Conservation (phyloP, 306 rosid genomes). For the Fragaria nilgerrensis region DNA sequence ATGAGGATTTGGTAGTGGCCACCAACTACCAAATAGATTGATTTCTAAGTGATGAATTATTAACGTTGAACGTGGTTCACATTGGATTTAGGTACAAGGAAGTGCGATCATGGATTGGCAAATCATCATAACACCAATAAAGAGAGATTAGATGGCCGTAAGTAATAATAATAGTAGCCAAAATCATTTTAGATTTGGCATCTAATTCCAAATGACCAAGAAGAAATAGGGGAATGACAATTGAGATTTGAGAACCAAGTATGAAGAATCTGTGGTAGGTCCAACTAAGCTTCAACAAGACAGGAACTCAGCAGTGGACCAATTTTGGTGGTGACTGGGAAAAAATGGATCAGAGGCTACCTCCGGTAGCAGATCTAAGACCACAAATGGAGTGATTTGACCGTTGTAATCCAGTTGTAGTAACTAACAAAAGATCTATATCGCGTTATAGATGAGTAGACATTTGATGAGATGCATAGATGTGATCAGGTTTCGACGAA, state of each 20-base stretch:
- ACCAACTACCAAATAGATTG: background rate
- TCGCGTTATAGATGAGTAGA: background rate
- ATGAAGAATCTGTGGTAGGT: constrained; percentile 9
- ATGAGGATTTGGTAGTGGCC: background rate
- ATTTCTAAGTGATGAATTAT: background rate
- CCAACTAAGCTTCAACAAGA: background rate
- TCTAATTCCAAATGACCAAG: background rate
- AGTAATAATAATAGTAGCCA: background rate
- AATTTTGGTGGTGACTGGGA: background rate
- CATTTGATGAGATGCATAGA: background rate
- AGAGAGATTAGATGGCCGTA: background rate
- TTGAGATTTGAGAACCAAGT: background rate
- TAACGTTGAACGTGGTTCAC: background rate
- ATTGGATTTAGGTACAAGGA: background rate
- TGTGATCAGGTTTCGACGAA: background rate
- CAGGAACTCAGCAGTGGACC: background rate
- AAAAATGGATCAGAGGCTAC: background rate
- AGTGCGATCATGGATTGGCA: background rate
- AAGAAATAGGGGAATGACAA: background rate
- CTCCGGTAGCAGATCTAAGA: background rate
- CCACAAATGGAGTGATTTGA: constrained; percentile 11
- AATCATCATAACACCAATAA: background rate
- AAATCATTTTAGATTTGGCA: background rate
- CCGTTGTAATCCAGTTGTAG: background rate
- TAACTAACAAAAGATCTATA: background rate